phyloP scores from a whole-genome alignment of 495 filamentous ascomycete genomes.

The Darksidea phi region DNA sequence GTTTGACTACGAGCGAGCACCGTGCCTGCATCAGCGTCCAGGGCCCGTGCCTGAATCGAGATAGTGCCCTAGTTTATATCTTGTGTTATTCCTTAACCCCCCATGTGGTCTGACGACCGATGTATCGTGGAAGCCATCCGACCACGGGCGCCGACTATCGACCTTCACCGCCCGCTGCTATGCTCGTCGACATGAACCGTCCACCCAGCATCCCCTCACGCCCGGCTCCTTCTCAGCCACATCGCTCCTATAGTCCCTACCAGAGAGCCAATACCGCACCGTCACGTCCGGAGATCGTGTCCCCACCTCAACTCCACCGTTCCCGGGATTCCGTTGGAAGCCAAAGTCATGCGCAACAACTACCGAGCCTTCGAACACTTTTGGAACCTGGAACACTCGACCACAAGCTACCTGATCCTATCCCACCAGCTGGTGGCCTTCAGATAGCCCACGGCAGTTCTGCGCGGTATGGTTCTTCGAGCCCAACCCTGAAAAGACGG shows the following conservation, averaged over 20 bases:
- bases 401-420: slow-evolving; percentile 13
- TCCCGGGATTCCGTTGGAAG: slow-evolving; percentile 21
- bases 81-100: slow-evolving; percentile 30
- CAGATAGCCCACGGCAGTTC: slow-evolving; percentile 5
- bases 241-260: slow-evolving; percentile 23
- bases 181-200: slow-evolving; percentile 35
- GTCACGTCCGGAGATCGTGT: slow-evolving; percentile 24
- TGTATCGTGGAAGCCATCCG: slow-evolving; percentile 36
- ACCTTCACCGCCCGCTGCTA: slow-evolving; percentile 21
- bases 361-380: slow-evolving; percentile 33
- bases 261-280: slow-evolving; percentile 21
- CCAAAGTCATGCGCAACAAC: slow-evolving; percentile 29
- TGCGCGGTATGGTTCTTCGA: slow-evolving; percentile 25
- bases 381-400: slow-evolving; percentile 31
- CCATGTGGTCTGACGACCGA: slow-evolving; percentile 34
- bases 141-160: slow-evolving; percentile 23
- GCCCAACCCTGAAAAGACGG: slow-evolving; percentile 36
- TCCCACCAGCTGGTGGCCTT: slow-evolving; percentile 17
- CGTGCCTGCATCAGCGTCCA: slow-evolving; percentile 34
- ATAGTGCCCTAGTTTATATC: slow-evolving; percentile 36
- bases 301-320: slow-evolving; percentile 28
- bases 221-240: slow-evolving; percentile 24
- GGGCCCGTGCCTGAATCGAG: slow-evolving; percentile 30
- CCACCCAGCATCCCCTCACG: slow-evolving; percentile 29
- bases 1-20: slow-evolving; percentile 32